Evolutionary conservation across 208 protist species (phyloP), one percentile per base, ranked within the genome.

Genomic region (Strigomonas culicis): DNA sequence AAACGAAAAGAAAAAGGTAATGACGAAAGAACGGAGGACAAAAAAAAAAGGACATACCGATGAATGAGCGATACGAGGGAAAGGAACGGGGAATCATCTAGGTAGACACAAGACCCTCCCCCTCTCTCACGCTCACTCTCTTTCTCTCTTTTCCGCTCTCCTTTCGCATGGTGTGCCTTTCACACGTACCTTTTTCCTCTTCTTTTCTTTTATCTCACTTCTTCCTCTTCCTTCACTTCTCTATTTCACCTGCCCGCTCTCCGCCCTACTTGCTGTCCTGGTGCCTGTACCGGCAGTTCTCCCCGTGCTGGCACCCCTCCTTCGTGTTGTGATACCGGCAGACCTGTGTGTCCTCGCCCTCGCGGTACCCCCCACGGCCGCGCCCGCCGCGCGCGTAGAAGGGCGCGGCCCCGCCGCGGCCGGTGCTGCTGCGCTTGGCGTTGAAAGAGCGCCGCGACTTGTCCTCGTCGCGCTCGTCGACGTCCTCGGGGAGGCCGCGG

Each of bases 251-350:
- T 59, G 2, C 25, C 17, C 36, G 4, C 50, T 56, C 36, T 13
- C 36, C 6, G 13, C 13, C 36, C 36, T 13, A 41, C 49, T 70
- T 78, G 65, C 67, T 72, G 52, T 30, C 58, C 22, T 28, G 24
- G 60, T 83, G 77, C 11, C 64, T 8, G 46, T 70, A 79, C 55
- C 70, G 74, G 59, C 77, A 83, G 58, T 74, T 73, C 44, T 68
- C 68, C 3, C 77, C 77, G 65, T 66, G 79, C 66, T 72, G 69
- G 51, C 77, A 83, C 21, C 77, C 77, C 8, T 74, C 77, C 21
- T 68, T 57, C 19, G 65, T 79, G 31, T 44, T 57, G 69, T 71
- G 74, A 64, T 64, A 76, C 46, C 61, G 50, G 64, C 77, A 83
- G 21, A 74, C 50, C 13, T 68, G 69, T 8, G 49, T 43, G 15